Evolutionary conservation across 352 stramenopile species (phyloP).

Genomic region (Pythium aquatile): DNA sequence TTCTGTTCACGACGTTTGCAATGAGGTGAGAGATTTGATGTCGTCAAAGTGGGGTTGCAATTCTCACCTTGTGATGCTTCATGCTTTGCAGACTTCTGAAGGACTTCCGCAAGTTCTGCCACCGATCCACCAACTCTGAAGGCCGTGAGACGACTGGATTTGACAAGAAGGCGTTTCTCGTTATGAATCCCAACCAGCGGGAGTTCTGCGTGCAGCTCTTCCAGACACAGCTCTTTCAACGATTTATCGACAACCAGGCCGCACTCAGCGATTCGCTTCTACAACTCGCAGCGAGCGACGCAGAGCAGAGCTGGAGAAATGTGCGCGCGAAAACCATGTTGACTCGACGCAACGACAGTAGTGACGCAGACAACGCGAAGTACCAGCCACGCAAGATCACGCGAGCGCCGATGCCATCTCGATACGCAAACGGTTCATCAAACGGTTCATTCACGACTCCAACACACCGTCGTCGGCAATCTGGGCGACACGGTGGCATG

Average conservation of each 20-base stretch:
- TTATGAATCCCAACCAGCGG: slow-evolving; percentile 51
- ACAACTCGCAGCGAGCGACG: slow-evolving; percentile 28
- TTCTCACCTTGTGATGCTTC: slow-evolving; percentile 6
- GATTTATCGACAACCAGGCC: slow-evolving; percentile 51
- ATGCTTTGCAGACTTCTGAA: slow-evolving; percentile 47
- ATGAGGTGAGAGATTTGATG: slow-evolving; percentile 34
- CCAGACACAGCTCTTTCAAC: slow-evolving; percentile 72
- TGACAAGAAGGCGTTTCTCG: slow-evolving; percentile 55
- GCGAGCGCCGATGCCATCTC: slow-evolving; percentile 30
- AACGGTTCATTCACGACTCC: slow-evolving; percentile 1
- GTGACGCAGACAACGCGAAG: slow-evolving; percentile 33
- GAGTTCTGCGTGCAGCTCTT: slow-evolving; percentile 71
- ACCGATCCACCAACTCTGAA: slow-evolving; percentile 17
- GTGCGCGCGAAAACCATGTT: slow-evolving; percentile 46
- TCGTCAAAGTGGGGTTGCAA: neutral
- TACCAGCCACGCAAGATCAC: slow-evolving; percentile 30
- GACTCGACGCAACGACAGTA: slow-evolving; percentile 37
- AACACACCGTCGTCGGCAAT: slow-evolving; percentile 15
- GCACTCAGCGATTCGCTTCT: slow-evolving; percentile 19
- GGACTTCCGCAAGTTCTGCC: slow-evolving; percentile 59
- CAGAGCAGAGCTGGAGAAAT: slow-evolving; percentile 44
- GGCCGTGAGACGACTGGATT: slow-evolving; percentile 32
- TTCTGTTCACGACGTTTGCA: slow-evolving; percentile 50
- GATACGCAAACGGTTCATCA: neutral
- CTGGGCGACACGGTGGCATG: slow-evolving; percentile 5